Conservation (phyloP, 495 filamentous ascomycete genomes). For the Podospora comata region DNA sequence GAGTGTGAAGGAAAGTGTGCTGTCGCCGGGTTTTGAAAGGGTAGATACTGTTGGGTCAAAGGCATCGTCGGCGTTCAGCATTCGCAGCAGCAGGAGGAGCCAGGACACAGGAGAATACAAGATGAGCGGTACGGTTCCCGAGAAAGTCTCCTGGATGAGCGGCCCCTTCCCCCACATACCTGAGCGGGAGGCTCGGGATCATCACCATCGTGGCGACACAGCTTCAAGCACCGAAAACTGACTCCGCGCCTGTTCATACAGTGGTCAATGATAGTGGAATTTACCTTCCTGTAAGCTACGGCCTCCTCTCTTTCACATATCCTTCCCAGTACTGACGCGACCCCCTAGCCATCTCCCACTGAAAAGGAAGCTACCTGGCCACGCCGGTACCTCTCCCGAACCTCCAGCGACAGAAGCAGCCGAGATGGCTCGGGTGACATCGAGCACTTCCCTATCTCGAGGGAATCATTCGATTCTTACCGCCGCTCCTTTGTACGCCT, state of each 20-base stretch:
- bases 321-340: conserved; percentile 1
- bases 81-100: conserved; percentile 52
- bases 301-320: neutral
- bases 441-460: conserved; percentile 93
- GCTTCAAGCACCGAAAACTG: neutral
- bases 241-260: conserved; percentile 34
- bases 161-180: neutral
- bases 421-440: conserved; percentile 58
- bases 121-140: conserved; percentile 66
- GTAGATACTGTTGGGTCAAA: conserved; percentile 55
- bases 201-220: neutral
- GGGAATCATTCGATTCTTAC: conserved; percentile 98
- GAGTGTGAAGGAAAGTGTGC: conserved; percentile 19
- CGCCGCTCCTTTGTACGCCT: conserved; percentile 84
- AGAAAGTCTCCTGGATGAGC: neutral
- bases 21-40: conserved; percentile 48
- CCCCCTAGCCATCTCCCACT: conserved; percentile 73
- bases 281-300: conserved; percentile 76
- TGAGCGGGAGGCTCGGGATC: neutral
- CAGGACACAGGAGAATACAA: conserved; percentile 72
- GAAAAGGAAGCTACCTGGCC: conserved; percentile 87
- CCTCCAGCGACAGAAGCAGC: conserved; percentile 64
- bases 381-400: conserved; percentile 63
- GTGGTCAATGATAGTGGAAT: conserved; percentile 96
- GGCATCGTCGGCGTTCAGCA: conserved; percentile 58